Base-by-base conservation (phyloP, 208 protist species). In the Wallacemonas sp. region DNA sequence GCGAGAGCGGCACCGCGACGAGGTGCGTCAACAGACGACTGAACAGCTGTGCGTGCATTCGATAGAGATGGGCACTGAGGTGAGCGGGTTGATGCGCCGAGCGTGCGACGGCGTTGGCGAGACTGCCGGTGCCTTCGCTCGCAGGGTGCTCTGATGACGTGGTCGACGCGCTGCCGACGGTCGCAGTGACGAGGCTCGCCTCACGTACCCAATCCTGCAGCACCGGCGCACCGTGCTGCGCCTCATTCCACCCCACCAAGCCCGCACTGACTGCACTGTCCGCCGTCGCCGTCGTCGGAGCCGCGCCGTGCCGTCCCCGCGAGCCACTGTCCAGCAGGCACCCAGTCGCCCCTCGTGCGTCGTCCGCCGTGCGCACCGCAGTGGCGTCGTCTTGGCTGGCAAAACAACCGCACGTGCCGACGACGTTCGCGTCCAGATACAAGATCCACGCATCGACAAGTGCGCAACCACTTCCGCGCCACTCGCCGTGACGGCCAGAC, bases 201-300 rank as follows among this genome's bases (percentile, higher is more conserved):
- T 69, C 66, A 1, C 15, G 24, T 4, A 45, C 50, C 26, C 46
- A 54, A 17, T 39, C 38, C 39, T 22, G 46, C 34, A 68, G 26
- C 8, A 27, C 17, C 3, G 27, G 3, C 1, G 54, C 30, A 22
- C 72, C 67, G 1, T 38, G 34, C 19, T 36, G 42, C 2, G 60
- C 65, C 50, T 78, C 72, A n/a, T 73, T 73, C 66, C 66, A 73
- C 2, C 66, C 72, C 32, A 66, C n/a, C n/a, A n/a, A n/a, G n/a
- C n/a, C n/a, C n/a, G n/a, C n/a, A n/a, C n/a, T n/a, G n/a, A n/a
- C n/a, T n/a, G n/a, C n/a, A n/a, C n/a, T n/a, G n/a, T n/a, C n/a
- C n/a, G n/a, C 50, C 10, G 59, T 27, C 2, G 59, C 53, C 17
- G 55, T 46, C 53, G 39, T 62, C n/a, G 44, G 54, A 0, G 55